Base-by-base conservation (phyloP, 228 moss, liverwort and hornwort genomes). In the Sphagnum fallax region DNA sequence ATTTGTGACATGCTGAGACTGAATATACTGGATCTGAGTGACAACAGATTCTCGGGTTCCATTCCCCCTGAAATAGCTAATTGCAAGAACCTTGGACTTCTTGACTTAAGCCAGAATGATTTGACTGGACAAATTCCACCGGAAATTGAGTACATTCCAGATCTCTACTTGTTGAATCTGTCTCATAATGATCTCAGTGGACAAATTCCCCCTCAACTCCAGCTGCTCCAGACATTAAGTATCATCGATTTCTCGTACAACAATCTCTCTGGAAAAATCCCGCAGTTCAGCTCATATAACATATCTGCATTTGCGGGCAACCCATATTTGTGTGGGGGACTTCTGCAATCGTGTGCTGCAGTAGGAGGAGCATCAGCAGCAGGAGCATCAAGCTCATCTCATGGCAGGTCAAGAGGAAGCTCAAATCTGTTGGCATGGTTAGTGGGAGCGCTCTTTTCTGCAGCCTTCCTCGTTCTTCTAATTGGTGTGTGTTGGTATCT, bases 211-310 rank as follows among this genome's bases (percentile, higher is more conserved):
- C 60, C 66, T n/a, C 14, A 60, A 48, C 60, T 83, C 58, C 79
- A 79, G 50, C 18, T 62, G 11, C 74, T 83, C 8, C 71, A 75
- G 47, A 83, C 71, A 47, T 74, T 83, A 13, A 80, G 79, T 15
- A 68, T 60, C 65, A 74, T 83, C 13, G 80, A 83, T 70, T 80
- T 83, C 61, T 75, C 77, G 4, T 77, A 64, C 74, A 83, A 83
- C 70, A 80, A 80, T 50, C 69, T 83, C 14, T 73, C 76, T 0
- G 83, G 83, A n/a, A 69, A 72, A 4, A 68, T 83, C 48, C 83
- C 83, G 2, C 73, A 67, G 11, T 62, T 72, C 13, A 79, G 79
- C 50, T 77, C 59, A 61, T 83, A 74, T 72, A 80, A 80, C 53
- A 74, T 13, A 13, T 48, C 68, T 8, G 68, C 71, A 18, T 77